Percentiles rank a stretch among this genome's conserved stretches.
These are phyloP conservation scores for Mucor racemosus DNA, from an alignment of 371 early-diverging fungal species.

Conservation along the genomic window DNA sequence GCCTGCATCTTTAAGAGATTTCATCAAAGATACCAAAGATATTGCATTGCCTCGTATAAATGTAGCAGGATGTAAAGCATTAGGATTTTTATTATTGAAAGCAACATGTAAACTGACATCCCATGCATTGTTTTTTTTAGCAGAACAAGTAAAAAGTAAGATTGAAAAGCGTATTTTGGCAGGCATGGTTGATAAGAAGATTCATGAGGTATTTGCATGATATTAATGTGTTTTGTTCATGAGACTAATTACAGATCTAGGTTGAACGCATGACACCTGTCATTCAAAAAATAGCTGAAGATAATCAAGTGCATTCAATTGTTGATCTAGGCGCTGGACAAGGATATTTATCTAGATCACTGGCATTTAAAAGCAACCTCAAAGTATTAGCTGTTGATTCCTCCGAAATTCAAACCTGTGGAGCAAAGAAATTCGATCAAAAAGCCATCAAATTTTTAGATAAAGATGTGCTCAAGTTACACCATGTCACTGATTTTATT, in stretches of 20 bases:
- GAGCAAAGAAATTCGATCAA: slow-evolving; percentile 72
- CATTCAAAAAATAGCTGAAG: slow-evolving; percentile 55
- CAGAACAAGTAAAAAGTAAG: slow-evolving; percentile 10
- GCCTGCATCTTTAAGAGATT: slow-evolving; percentile 27
- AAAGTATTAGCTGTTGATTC: slow-evolving; percentile 84
- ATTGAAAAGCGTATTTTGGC: slow-evolving; percentile 40
- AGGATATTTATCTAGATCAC: slow-evolving; percentile 78
- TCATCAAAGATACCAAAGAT: slow-evolving; percentile 26
- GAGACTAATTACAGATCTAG: slow-evolving; percentile 9
- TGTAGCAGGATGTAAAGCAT: slow-evolving; percentile 17
- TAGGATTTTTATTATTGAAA: not conserved
- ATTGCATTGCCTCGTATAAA: slow-evolving; percentile 29
- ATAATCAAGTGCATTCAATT: slow-evolving; percentile 46
- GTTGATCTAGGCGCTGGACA: slow-evolving; percentile 77
- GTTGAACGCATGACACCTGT: slow-evolving; percentile 69
- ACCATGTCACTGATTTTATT: slow-evolving; percentile 63
- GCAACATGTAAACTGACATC: not conserved
- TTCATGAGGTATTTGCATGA: slow-evolving; percentile 51
- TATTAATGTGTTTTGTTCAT: not conserved
- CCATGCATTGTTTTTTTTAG: not conserved
- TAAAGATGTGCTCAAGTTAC: slow-evolving; percentile 34
- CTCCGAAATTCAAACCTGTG: slow-evolving; percentile 78
- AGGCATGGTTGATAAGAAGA: slow-evolving; percentile 82
- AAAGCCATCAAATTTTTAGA: slow-evolving; percentile 44
- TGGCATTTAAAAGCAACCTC: slow-evolving; percentile 73